Conservation (phyloP, 2,329 filamentous ascomycete genomes). For the Epichloe scottii region DNA sequence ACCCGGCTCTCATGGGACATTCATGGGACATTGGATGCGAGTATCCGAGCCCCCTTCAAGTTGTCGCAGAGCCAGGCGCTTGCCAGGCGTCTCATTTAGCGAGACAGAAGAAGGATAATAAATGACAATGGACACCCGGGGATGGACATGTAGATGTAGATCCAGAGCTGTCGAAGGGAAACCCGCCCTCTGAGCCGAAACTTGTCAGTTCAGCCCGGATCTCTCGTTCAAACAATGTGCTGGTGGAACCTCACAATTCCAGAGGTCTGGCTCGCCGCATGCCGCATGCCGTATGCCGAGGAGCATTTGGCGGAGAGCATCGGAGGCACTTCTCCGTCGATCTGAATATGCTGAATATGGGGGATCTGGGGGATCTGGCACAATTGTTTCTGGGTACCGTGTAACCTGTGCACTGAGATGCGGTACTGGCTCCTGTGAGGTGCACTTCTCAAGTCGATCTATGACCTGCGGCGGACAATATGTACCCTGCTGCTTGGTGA, state of each 20-base stretch:
- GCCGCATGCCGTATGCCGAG: constrained; percentile 1
- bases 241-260: constrained; percentile 4
- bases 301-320: neutral
- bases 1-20: neutral
- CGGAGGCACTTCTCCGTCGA: neutral
- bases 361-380: neutral
- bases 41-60: constrained; percentile 3
- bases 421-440: constrained; percentile 1
- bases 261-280: constrained; percentile 3
- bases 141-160: neutral
- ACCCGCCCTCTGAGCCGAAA: neutral
- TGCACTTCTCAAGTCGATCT: constrained; percentile 4
- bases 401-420: constrained; percentile 7
- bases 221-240: neutral
- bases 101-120: constrained; percentile 1
- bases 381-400: neutral
- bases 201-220: neutral
- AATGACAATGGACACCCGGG: neutral
- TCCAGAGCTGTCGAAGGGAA: neutral
- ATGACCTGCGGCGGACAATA: constrained; percentile 1
- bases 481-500: neutral
- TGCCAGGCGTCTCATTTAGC: constrained; percentile 8
- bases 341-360: too few species aligned
- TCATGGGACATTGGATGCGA: constrained; percentile 3
- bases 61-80: neutral